Conservation (phyloP, 2,329 filamentous ascomycete species). For the Fusarium coicis region DNA sequence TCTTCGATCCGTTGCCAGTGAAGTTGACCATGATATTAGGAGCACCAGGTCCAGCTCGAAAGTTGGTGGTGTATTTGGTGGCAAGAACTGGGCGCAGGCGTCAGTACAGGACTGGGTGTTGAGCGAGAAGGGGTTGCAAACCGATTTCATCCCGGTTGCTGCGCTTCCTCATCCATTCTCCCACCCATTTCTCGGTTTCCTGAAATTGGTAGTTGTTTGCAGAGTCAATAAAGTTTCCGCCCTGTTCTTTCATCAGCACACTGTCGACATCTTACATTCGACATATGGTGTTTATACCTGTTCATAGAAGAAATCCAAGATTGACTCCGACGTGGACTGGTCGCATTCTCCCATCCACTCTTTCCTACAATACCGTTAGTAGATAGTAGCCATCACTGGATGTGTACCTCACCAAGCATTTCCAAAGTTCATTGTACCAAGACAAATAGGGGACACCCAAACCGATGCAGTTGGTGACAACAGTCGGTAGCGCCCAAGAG, state of each 20-base stretch:
- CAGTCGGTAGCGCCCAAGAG: constrained; percentile 72
- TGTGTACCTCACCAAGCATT: constrained; percentile 56
- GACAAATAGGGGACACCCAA: constrained; percentile 73
- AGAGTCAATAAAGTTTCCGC: constrained; percentile 80
- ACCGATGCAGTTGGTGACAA: constrained; percentile 73
- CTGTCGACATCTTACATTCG: neutral
- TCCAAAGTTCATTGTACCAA: constrained; percentile 75
- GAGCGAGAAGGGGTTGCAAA: constrained; percentile 42
- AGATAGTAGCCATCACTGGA: rapidly evolving
- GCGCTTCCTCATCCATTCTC: constrained; percentile 75
- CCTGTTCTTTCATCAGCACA: constrained; percentile 38
- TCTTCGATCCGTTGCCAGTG: constrained; percentile 71
- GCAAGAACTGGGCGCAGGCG: constrained; percentile 64
- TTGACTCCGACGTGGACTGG: constrained; percentile 68
- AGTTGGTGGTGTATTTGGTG: constrained; percentile 75
- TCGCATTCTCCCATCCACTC: constrained; percentile 71
- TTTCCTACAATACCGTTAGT: constrained; percentile 51
- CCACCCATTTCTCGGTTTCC: constrained; percentile 73
- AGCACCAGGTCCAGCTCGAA: constrained; percentile 54
- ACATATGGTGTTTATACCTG: constrained; percentile 52
- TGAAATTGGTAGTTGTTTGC: constrained; percentile 74
- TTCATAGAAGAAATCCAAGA: constrained; percentile 74
- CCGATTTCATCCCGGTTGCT: constrained; percentile 73
- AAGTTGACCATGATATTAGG: constrained; percentile 62
- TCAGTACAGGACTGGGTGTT: neutral